Base-by-base conservation (phyloP, 192 early-diverging fungal genomes). In the Entophlyctis luteolus region DNA sequence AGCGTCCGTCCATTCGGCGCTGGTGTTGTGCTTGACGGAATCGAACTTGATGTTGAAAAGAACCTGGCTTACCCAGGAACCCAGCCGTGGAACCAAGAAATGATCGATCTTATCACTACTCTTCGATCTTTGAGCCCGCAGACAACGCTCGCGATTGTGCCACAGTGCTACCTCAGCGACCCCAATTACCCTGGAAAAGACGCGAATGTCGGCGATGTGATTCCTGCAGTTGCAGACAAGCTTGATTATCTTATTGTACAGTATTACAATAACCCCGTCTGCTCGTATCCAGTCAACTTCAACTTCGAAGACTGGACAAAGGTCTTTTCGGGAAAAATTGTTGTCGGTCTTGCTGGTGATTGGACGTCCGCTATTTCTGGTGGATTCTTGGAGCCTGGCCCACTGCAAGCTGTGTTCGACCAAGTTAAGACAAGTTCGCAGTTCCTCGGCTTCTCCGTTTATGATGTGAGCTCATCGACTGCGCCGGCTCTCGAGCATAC, bases 241-340 rank as follows among this genome's bases (percentile, higher is more conserved):
- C 14, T 55, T 2, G 34, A 54, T 18, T 66, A 66, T 37, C 10
- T 66, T 4, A 66, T 66, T 28, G 52, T 66, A 8, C 63, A 66
- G 27, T 49, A 63, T 28, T 49, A 48, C 45, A 49, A 63, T 20
- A 49, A 34, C 27, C 46, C 3, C 18, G 31, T 49, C 20, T 66
- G 63, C 36, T 66, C 63, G 23, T 66, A 66, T 52, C 63, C 63
- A 4, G 52, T 66, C 52, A 33, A 33, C 18, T 66, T 66, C 63
- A 66, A 66, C 36, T 66, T 47, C 35, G 34, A 20, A 6, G 34
- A 16, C 6, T 66, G 63, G 63, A 66, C 23, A 36, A n/a, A 31
- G 14, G 35, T 66, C n/a, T 66, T 37, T 33, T 12, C 37, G 1
- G 63, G 63, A 4, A 23, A 20, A 4, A 52, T 66, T 39, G 28